Percentiles rank a stretch among this genome's conserved stretches.
Conservation (phyloP, 2,329 filamentous ascomycete genomes). For the Mollisiaceae sp. region DNA sequence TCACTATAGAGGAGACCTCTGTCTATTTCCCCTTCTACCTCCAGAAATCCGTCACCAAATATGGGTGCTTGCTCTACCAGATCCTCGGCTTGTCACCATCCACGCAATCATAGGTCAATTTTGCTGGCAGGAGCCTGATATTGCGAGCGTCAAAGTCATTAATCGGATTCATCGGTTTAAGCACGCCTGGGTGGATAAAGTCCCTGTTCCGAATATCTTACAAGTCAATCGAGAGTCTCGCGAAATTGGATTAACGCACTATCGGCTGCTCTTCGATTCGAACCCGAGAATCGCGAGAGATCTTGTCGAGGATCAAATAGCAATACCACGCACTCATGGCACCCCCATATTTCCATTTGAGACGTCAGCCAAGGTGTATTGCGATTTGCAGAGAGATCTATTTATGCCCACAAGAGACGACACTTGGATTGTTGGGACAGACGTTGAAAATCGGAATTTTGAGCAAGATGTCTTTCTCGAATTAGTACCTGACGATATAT, state of each 20-base stretch:
- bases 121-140: not conserved
- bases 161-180: conserved; percentile 53
- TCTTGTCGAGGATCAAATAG: not conserved
- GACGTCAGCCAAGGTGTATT: conserved; percentile 1
- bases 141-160: not conserved
- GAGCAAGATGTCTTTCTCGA: not conserved
- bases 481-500: not conserved
- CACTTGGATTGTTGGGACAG: not conserved
- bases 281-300: not conserved
- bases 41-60: not conserved
- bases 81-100: not conserved
- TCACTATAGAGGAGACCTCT: not conserved
- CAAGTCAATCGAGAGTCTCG: conserved; percentile 8
- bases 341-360: not conserved
- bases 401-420: not conserved
- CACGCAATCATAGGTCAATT: not conserved
- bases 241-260: not conserved
- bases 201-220: conserved; percentile 6
- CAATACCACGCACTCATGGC: not conserved
- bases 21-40: not conserved
- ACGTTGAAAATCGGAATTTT: not conserved
- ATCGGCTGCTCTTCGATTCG: conserved; percentile 9
- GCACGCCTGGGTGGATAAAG: conserved; percentile 1
- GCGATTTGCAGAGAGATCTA: not conserved
- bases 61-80: not conserved